These are phyloP conservation scores for Sergeia podlipaevii DNA, from an alignment of 208 protist species.

Conservation along the genomic window DNA sequence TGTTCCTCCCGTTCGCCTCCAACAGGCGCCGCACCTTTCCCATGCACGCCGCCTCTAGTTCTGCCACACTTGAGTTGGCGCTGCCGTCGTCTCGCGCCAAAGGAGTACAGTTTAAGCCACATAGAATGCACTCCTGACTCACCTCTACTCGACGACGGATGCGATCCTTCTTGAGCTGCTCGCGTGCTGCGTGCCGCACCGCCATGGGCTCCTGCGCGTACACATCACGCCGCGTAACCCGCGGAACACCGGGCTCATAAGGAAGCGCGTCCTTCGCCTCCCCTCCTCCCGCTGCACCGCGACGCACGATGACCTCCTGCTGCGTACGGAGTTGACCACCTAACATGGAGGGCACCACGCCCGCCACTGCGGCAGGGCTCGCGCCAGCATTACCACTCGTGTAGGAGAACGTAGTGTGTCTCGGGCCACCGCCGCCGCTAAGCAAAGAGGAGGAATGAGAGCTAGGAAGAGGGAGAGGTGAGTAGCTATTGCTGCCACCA, in stretches of 20 bases:
- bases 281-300: slow-evolving; percentile 4
- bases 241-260: slow-evolving; percentile 37
- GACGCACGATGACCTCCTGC: slow-evolving; percentile 35
- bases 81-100: slow-evolving; percentile 33
- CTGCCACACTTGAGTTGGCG: too few relatives aligned
- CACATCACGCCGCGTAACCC: slow-evolving; percentile 38
- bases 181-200: slow-evolving; percentile 49
- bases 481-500: too few relatives aligned
- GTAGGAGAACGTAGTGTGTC: too few relatives aligned
- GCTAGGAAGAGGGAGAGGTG: too few relatives aligned
- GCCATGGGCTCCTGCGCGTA: slow-evolving; percentile 48
- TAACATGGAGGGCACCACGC: slow-evolving; percentile 40
- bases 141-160: slow-evolving; percentile 57
- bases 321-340: slow-evolving; percentile 29
- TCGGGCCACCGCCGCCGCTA: background rate
- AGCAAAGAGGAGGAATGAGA: slow-evolving; percentile 50
- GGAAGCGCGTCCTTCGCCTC: slow-evolving; percentile 6
- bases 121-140: slow-evolving; percentile 62
- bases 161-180: slow-evolving; percentile 60
- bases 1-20: slow-evolving; percentile 49
- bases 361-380: slow-evolving; percentile 19
- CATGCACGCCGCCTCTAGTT: slow-evolving; percentile 32
- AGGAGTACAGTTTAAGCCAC: slow-evolving; percentile 70
- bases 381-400: slow-evolving; percentile 17
- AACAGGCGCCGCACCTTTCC: slow-evolving; percentile 49